Conservation (phyloP, 148 eudicot genomes). For the Fagopyrum tataricum region DNA sequence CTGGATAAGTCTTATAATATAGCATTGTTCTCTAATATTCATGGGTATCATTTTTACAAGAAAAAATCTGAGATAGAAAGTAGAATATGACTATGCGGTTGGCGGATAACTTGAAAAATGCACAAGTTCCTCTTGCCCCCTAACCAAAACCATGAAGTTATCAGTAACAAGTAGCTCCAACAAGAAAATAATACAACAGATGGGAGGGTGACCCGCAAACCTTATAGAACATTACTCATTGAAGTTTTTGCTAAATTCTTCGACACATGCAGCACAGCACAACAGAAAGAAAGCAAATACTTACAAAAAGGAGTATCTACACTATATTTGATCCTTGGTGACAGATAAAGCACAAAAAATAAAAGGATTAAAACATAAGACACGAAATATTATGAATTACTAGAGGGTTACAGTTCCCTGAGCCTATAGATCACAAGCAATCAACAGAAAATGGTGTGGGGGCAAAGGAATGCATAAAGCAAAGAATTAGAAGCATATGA, state of each 20-base stretch:
- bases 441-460: neutral
- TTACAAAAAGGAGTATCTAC: neutral
- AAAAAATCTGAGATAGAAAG: neutral
- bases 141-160: neutral
- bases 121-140: neutral
- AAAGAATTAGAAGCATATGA: neutral
- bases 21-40: neutral
- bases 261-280: neutral
- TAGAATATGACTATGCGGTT: neutral
- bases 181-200: neutral
- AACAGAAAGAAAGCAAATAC: neutral
- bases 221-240: neutral
- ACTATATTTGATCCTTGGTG: neutral
- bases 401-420: neutral
- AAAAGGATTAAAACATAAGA: neutral
- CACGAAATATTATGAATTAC: neutral
- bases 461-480: neutral
- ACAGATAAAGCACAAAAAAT: neutral
- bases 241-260: neutral
- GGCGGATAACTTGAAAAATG: neutral
- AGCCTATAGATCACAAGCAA: neutral
- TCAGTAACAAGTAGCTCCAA: neutral
- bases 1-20: neutral
- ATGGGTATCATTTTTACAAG: neutral
- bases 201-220: neutral